phyloP scores from a whole-genome alignment of 176 grass and related monocot species.

The Avena sativa region DNA sequence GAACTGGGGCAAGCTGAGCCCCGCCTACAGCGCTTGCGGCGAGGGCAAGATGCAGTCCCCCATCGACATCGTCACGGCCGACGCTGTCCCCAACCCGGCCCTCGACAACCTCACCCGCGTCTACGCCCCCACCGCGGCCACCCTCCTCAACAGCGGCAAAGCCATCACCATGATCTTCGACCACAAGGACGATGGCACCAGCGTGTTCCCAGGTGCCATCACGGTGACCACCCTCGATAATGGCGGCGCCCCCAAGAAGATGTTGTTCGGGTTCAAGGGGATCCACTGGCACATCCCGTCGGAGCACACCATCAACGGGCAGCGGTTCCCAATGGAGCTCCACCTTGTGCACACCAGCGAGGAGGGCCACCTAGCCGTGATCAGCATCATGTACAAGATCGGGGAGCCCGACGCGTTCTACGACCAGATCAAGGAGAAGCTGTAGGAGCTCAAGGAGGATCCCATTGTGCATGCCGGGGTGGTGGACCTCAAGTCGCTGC shows the following conservation, averaged over 20 bases:
- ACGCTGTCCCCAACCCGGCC: neutral
- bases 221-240: conserved; percentile 18
- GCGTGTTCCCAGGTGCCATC: conserved; percentile 27
- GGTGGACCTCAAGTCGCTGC: conserved; percentile 34
- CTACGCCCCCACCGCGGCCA: conserved; percentile 51
- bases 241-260: conserved; percentile 1
- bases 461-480: neutral
- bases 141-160: conserved; percentile 61
- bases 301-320: conserved; percentile 84
- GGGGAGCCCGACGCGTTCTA: conserved; percentile 67
- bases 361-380: conserved; percentile 41
- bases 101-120: conserved; percentile 34
- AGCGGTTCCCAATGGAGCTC: conserved; percentile 67
- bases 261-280: conserved; percentile 34
- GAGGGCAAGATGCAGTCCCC: conserved; percentile 70
- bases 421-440: conserved; percentile 40
- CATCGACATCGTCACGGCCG: conserved; percentile 62
- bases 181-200: neutral
- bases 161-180: conserved; percentile 58
- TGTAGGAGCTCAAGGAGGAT: neutral
- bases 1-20: conserved; percentile 70
- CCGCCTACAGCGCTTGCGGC: conserved; percentile 50
- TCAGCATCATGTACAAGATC: conserved; percentile 60
- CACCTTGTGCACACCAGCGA: conserved; percentile 64
- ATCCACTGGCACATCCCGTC: conserved; percentile 78